Base-by-base conservation (phyloP, 2,329 filamentous ascomycete genomes). In the Fusarium incarnatum region DNA sequence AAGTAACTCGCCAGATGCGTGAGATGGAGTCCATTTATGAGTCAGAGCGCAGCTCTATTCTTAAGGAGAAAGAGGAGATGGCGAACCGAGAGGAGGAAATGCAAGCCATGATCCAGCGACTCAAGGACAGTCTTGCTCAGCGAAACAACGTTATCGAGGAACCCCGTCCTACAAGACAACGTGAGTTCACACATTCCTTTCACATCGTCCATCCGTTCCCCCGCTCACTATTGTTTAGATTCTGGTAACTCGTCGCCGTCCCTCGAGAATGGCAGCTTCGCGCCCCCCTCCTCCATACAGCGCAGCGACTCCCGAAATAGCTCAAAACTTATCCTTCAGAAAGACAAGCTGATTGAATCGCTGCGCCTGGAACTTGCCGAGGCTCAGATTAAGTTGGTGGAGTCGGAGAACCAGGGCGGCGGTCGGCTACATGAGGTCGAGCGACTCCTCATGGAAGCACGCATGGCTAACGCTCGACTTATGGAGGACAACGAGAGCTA, bases 401-500 rank as follows among this genome's bases (percentile, higher is more conserved):
- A 98, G 80, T 90, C 96, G 57, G 94, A 98, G 81, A 97, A 98
- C 79, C 90, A 92, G 80, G 95, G 94, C 55, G 95, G 94, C 56
- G 94, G 94, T 47, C 90, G 92, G 28, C 84, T 97, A 77, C 92
- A 93, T 72, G 94, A 97, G 80, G 88, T 98, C n/a, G 94, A 98
- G 82, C 91, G 92, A 74, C 89, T 93, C 70, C 87, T 98, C 55
- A 90, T 98, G 81, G 95, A 98, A 77, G 91, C 94, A 41, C 93
- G 94, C 75, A 96, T 98, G 92, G 92, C 94, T 72, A 99, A 98
- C 78, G 96, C 96, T 60, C 89, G 94, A 47, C 85, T 99, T 68
- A 96, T 98, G 92, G 96, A 99, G 82, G 96, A 99, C 81, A 98
- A 98, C 76, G 96, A 99, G 81, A 97, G 94, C 81, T 99, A 97